Evolutionary conservation across 2,329 filamentous ascomycete genomes (phyloP).

Genomic region (Zymoseptoria crescenta): DNA sequence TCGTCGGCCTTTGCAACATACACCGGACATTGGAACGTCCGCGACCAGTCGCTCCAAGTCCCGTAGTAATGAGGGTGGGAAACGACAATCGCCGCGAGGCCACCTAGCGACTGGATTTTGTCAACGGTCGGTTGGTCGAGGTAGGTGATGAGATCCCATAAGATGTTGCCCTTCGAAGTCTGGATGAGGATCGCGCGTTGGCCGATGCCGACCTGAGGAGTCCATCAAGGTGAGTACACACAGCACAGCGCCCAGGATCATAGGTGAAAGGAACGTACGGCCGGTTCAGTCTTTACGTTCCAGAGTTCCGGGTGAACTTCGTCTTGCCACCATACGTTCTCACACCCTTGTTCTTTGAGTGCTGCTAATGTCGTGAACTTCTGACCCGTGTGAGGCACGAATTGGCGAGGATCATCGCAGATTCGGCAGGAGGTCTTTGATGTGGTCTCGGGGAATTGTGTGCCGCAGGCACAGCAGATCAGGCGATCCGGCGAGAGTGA

Average conservation of each 20-base stretch:
- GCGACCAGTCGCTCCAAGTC: constrained; percentile 66
- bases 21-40: constrained; percentile 60
- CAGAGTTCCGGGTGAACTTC: constrained; percentile 37
- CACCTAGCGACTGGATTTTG: constrained; percentile 54
- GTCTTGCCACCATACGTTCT: constrained; percentile 48
- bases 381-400: constrained; percentile 57
- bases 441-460: constrained; percentile 54
- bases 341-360: constrained; percentile 20
- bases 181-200: constrained; percentile 64
- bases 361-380: constrained; percentile 53
- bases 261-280: no score
- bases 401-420: constrained; percentile 65
- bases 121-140: constrained; percentile 57
- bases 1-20: constrained; percentile 60
- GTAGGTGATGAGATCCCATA: constrained; percentile 72
- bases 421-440: constrained; percentile 53
- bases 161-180: constrained; percentile 59
- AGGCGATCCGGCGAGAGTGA: constrained; percentile 33
- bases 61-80: constrained; percentile 73
- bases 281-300: constrained; percentile 38
- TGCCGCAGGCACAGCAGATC: constrained; percentile 62
- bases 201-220: constrained; percentile 56
- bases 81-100: constrained; percentile 57
- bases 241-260: no score
- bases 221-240: no score